Evolutionary conservation across 1,284 basidiomycete species (phyloP), one percentile per base, ranked within the genome.

Genomic region (Apiotrichum veenhuisii): DNA sequence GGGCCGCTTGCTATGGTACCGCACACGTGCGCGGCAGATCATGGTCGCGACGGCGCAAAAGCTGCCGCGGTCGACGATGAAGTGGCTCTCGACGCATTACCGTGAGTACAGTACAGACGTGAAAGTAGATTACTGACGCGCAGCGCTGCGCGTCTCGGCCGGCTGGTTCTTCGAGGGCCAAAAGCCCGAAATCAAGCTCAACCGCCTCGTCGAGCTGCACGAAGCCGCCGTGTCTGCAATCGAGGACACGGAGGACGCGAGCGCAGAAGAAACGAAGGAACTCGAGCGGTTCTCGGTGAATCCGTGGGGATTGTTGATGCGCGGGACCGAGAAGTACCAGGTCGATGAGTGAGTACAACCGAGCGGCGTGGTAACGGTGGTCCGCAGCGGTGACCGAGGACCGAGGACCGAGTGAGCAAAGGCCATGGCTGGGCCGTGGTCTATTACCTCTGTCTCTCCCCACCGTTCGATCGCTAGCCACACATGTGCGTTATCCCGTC

Each of bases 31-130:
- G 27, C 48, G 57, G 18, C 38, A 61, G 20, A 55, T 55, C 4
- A 23, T 62, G 9, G 26, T 51, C n/a, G 38, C 48, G 20, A 38
- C 55, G 7, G 47, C 45, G 10, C 30, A 46, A 2, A 36, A 41
- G 10, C 59, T 64, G 50, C 63, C 63, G 5, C 17, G 40, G 11
- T 51, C 63, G 3, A n/a, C 36, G 5, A 12, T 64, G 17, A 46
- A 54, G 37, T 64, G 63, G 63, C 34, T 54, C 7, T 49, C 57
- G 18, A 56, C 61, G 22, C 57, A 61, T 40, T 64, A 64, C 50
- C 59, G 62, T 64, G 45, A 57, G 62, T 57, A 8, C 23, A 30
- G 17, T 11, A 25, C 40, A 11, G 3, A 26, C 14, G 33, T 46
- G 12, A 12, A 14, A 23, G 3, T 18, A 10, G 8, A 30, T 25